phyloP scores from a whole-genome alignment of 2,329 filamentous ascomycete species.

The Cytospora chrysosperma region DNA sequence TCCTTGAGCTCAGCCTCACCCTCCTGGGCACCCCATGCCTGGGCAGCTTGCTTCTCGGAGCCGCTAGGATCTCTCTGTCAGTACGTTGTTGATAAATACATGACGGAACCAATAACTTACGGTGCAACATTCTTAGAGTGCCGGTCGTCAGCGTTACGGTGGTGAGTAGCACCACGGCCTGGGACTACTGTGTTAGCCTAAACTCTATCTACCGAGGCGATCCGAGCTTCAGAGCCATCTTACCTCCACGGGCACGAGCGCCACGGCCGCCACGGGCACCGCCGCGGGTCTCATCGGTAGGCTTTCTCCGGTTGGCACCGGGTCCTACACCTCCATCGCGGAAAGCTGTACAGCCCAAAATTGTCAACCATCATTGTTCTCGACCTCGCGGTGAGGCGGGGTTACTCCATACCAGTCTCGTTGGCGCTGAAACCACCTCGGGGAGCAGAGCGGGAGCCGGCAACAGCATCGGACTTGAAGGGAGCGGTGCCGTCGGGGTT shows the following conservation, averaged over 20 bases:
- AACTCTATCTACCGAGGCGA: neutral
- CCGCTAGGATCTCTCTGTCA: slow-evolving; percentile 44
- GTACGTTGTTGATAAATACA: neutral
- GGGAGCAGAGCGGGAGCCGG: slow-evolving; percentile 42
- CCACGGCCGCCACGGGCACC: slow-evolving; percentile 61
- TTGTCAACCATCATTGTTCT: slow-evolving; percentile 24
- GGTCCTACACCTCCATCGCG: slow-evolving; percentile 82
- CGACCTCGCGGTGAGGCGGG: slow-evolving; percentile 11
- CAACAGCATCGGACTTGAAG: slow-evolving; percentile 39
- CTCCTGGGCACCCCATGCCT: slow-evolving; percentile 83
- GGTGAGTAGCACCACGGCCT: slow-evolving; percentile 55
- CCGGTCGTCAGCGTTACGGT: slow-evolving; percentile 56
- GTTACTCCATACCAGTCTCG: slow-evolving; percentile 76
- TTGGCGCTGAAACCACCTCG: slow-evolving; percentile 68
- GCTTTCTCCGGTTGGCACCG: slow-evolving; percentile 77
- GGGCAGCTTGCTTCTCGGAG: slow-evolving; percentile 82
- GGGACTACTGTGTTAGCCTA: slow-evolving; percentile 1
- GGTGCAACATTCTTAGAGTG: slow-evolving; percentile 48
- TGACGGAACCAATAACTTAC: slow-evolving; percentile 39
- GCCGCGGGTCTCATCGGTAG: slow-evolving; percentile 66
- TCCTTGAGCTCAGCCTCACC: slow-evolving; percentile 85
- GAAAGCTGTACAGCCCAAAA: slow-evolving; percentile 61
- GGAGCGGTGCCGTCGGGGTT: slow-evolving; percentile 76
- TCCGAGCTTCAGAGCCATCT: slow-evolving; percentile 31
- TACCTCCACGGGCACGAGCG: slow-evolving; percentile 61